phyloP scores from a whole-genome alignment of 2,329 filamentous ascomycete genomes.

The Parascedosporium putredinis region DNA sequence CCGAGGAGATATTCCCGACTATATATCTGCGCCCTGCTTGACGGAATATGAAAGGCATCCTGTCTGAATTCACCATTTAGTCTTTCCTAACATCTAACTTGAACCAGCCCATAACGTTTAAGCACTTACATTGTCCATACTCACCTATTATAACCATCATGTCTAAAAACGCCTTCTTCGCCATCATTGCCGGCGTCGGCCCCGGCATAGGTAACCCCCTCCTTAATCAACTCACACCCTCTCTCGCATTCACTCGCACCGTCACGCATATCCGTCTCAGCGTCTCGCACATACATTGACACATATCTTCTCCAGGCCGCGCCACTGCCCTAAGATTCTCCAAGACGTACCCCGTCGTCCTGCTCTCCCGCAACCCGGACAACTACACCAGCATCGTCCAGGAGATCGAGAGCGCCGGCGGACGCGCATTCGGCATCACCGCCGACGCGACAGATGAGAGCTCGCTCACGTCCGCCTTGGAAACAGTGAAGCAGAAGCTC shows the following conservation, averaged over 20 bases:
- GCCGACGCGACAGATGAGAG: constrained; percentile 33
- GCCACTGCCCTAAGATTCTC: constrained; percentile 48
- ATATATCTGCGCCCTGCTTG: background rate
- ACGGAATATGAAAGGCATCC: too few relatives aligned
- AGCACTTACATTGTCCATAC: too few relatives aligned
- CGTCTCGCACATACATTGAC: too few relatives aligned
- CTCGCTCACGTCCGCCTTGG: constrained; percentile 46
- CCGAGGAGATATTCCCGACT: too few relatives aligned
- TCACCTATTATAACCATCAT: too few relatives aligned
- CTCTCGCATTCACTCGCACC: too few relatives aligned
- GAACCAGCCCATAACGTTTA: background rate
- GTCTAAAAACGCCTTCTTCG: constrained; percentile 39
- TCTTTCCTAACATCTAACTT: too few relatives aligned
- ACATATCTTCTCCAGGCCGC: too few relatives aligned
- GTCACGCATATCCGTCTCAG: too few relatives aligned
- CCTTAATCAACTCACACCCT: too few relatives aligned
- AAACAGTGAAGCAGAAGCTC: constrained; percentile 50
- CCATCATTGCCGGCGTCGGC: constrained; percentile 63
- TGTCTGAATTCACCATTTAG: too few relatives aligned
- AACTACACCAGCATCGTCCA: constrained; percentile 56
- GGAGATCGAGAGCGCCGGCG: constrained; percentile 58
- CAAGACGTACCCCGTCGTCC: constrained; percentile 58
- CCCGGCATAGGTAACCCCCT: constrained; percentile 56
- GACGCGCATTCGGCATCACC: constrained; percentile 59
- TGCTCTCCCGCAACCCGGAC: constrained; percentile 59